Conservation (phyloP, 129 eudicot species). For the Artemisia tridentata region DNA sequence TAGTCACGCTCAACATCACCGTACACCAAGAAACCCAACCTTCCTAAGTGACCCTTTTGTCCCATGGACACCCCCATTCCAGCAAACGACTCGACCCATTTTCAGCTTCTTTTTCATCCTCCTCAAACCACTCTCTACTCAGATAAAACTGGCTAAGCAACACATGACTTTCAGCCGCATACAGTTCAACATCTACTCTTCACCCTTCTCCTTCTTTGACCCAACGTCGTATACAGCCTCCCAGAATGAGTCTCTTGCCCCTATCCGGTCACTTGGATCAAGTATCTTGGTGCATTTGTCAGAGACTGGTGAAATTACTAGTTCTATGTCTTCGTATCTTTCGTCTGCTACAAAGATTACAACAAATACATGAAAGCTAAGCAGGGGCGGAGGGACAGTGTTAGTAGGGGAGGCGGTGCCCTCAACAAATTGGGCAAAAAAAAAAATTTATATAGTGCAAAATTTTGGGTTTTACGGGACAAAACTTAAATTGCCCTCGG, state of each 20-base stretch:
- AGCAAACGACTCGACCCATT: conserved; percentile 60
- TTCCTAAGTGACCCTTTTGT: conserved; percentile 88
- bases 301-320: conserved; percentile 24
- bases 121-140: conserved; percentile 68
- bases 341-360: no score
- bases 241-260: conserved; percentile 75
- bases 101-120: conserved; percentile 60
- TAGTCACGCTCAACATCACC: conserved; percentile 68
- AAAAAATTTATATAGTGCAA: no score
- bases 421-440: no score
- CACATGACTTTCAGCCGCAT: conserved; percentile 79
- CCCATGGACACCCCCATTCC: conserved; percentile 99
- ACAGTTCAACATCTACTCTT: conserved; percentile 49
- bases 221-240: conserved; percentile 51
- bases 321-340: no score
- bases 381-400: no score
- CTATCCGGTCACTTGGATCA: conserved; percentile 55
- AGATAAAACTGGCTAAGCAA: conserved; percentile 63
- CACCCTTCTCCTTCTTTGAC: conserved; percentile 40
- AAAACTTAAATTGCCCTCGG: no score
- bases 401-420: no score
- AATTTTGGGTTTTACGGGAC: no score
- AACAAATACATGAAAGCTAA: no score
- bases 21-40: conserved; percentile 94
- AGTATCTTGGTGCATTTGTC: conserved; percentile 72